These are phyloP conservation scores for Niebla homalea DNA, from an alignment of 495 filamentous ascomycete species.

Conservation along the genomic window DNA sequence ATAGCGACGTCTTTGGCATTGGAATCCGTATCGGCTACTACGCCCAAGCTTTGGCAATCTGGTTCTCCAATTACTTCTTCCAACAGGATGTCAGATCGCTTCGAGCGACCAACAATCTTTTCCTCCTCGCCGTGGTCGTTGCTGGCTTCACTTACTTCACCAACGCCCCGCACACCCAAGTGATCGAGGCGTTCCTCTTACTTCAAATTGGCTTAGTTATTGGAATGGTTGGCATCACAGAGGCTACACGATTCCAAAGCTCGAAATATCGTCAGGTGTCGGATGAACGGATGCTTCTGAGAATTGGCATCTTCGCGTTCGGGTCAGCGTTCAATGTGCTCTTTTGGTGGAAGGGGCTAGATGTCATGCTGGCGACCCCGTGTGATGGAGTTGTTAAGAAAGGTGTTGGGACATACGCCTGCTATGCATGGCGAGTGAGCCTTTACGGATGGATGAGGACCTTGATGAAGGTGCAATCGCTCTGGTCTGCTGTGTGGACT, in stretches of 20 bases:
- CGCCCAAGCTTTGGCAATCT: slow-evolving; percentile 23
- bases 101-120: slow-evolving; percentile 14
- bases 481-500: not conserved
- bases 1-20: slow-evolving; percentile 24
- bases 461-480: slow-evolving; percentile 4
- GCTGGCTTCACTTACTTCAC: not conserved
- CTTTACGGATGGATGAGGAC: slow-evolving; percentile 13
- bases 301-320: slow-evolving; percentile 2
- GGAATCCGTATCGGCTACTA: slow-evolving; percentile 30
- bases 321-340: slow-evolving; percentile 9
- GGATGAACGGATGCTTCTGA: slow-evolving; percentile 1
- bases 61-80: slow-evolving; percentile 20
- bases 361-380: slow-evolving; percentile 13
- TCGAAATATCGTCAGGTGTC: slow-evolving; percentile 4
- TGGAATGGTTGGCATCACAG: slow-evolving; percentile 4
- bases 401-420: slow-evolving; percentile 6
- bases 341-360: slow-evolving; percentile 16
- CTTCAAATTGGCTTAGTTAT: slow-evolving; percentile 13
- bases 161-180: slow-evolving; percentile 4
- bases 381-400: not conserved
- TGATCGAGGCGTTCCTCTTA: slow-evolving; percentile 18
- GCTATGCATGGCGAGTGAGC: slow-evolving; percentile 2
- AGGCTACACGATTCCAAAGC: slow-evolving; percentile 3
- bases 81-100: slow-evolving; percentile 7
- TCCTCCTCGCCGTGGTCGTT: slow-evolving; percentile 8